Conservation (phyloP, 495 filamentous ascomycete genomes). For the Lophium mytilinum region DNA sequence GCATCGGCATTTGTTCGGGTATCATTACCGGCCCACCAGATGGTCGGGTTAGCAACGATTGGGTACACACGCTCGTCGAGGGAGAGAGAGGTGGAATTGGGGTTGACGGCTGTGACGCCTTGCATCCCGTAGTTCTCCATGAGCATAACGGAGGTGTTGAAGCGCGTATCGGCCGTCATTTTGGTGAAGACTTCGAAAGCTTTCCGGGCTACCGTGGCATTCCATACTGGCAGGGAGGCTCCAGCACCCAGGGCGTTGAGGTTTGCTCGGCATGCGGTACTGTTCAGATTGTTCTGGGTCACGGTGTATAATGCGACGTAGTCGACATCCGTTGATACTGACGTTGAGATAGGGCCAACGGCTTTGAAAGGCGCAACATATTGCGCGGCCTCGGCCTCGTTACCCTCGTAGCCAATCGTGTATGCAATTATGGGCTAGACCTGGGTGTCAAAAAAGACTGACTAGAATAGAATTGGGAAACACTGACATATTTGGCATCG, state of each 20-base stretch:
- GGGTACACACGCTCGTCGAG: slow-evolving; percentile 4
- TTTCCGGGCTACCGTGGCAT: background rate
- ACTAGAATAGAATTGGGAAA: no score
- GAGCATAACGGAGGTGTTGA: slow-evolving; percentile 1
- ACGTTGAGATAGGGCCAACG: no score
- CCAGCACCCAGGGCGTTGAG: background rate
- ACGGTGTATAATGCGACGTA: no score
- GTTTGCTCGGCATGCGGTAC: background rate
- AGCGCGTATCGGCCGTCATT: slow-evolving; percentile 1
- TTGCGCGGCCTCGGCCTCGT: no score
- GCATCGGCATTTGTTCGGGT: background rate
- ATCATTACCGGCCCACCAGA: slow-evolving; percentile 9
- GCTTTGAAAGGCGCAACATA: no score
- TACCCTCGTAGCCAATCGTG: no score
- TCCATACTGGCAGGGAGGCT: slow-evolving; percentile 1
- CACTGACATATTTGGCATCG: slow-evolving; percentile 2
- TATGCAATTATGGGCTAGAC: no score
- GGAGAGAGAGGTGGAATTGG: slow-evolving; percentile 2
- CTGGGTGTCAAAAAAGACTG: no score
- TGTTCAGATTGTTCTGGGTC: no score
- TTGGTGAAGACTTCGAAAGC: slow-evolving; percentile 5
- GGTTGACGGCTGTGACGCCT: slow-evolving; percentile 1
- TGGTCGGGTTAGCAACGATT: background rate
- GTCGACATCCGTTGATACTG: no score
- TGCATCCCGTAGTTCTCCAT: slow-evolving; percentile 10